Evolutionary conservation across 2,329 filamentous ascomycete genomes (phyloP), one percentile per base, ranked within the genome.

Genomic region (Erysiphe neolycopersici): DNA sequence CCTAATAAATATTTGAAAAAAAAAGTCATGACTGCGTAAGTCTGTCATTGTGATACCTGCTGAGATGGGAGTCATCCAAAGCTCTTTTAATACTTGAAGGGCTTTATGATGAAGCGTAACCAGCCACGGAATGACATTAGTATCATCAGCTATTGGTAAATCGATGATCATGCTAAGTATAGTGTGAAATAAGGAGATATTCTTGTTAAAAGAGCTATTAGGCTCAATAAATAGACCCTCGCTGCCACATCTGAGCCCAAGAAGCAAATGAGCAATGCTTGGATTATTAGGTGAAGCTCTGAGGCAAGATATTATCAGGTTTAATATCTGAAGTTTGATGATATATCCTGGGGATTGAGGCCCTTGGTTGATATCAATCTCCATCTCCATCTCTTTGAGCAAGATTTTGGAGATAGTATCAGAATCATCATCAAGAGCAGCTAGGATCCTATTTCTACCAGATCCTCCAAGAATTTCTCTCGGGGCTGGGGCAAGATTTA

Each of bases 41-140:
- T 94, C 82, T 33, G 74, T 65, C 52, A 93, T 72, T 13, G 84
- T 74, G 47, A 89, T 64, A 1, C 65, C 62, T 2, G 78, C 72
- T 0, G 91, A 91, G 18, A 95, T 61, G 36, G 79, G 71, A 1
- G 85, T 89, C 38, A 68, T 75, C 79, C 85, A 94, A 1, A 99
- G 66, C 47, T 81, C 73, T 48, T 77, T 74, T 31, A 98, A 61
- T 26, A 95, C 72, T 43, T 76, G 69, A 60, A 83, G 68, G 14
- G 69, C 71, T 52, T 76, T 73, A 47, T 73, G 69, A 53, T 76
- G 81, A 43, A 84, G 61, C 37, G 69, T 64, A 26, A 82, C 64
- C 40, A 82, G 67, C 76, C 79, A 85, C 16, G 68, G 67, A 10
- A 69, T 62, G 59, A 82, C 46, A 29, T 63, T 64, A 16, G 57